phyloP scores from a whole-genome alignment of 164 flowering plant genomes.

The Magnolia kwangsiensis region DNA sequence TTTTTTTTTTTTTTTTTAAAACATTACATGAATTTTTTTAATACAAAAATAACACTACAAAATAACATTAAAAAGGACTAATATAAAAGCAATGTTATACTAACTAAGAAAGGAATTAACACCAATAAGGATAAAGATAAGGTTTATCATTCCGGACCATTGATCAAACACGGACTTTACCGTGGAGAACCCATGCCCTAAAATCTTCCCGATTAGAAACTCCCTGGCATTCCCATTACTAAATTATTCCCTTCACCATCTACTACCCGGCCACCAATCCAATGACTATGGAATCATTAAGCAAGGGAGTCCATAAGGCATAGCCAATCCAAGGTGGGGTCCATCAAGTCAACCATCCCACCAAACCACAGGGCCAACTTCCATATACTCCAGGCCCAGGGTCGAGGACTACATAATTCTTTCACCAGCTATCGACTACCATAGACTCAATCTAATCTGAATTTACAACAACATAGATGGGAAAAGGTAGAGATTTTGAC shows the following conservation, averaged over 20 bases:
- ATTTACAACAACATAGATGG: neutral
- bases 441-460: neutral
- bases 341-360: neutral
- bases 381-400: neutral
- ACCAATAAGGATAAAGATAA: too few species aligned
- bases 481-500: neutral
- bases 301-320: neutral
- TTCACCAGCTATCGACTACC: neutral
- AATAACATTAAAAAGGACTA: too few species aligned
- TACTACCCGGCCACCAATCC: neutral
- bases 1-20: too few species aligned
- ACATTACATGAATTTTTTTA: too few species aligned
- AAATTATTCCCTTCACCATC: neutral
- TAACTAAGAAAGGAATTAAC: too few species aligned
- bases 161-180: neutral
- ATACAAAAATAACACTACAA: too few species aligned
- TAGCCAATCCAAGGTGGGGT: neutral
- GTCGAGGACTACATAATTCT: neutral
- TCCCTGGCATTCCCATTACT: neutral
- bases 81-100: too few species aligned
- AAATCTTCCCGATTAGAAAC: neutral
- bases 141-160: neutral
- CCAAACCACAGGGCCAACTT: neutral
- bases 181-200: neutral
- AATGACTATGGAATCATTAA: neutral